Conservation (phyloP, 495 filamentous ascomycete species). For the Penicillium chermesinum region DNA sequence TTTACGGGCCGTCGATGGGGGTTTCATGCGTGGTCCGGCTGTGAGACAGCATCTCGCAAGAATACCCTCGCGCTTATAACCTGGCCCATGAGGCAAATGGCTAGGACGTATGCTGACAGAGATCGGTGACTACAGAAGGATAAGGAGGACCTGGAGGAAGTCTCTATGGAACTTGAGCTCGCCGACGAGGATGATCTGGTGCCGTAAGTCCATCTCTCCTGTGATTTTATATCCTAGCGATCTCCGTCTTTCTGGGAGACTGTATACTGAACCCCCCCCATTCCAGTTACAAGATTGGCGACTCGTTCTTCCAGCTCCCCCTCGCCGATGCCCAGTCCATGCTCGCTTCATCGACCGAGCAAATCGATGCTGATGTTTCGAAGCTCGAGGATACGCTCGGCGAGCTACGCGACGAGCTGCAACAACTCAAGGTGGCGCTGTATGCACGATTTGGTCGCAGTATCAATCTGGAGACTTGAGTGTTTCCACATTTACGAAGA, state of each 20-base stretch:
- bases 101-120: conserved; percentile 2
- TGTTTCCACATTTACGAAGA: no score
- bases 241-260: neutral
- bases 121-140: conserved; percentile 86
- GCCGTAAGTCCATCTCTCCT: conserved; percentile 53
- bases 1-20: no score
- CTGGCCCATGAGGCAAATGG: no score
- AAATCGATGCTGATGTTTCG: conserved; percentile 69
- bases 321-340: conserved; percentile 79
- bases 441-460: conserved; percentile 92
- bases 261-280: neutral
- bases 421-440: conserved; percentile 77
- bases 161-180: conserved; percentile 84
- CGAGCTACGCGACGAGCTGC: conserved; percentile 76
- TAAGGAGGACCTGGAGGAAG: conserved; percentile 93
- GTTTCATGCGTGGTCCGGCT: no score
- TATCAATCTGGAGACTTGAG: conserved; percentile 90
- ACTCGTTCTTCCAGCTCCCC: conserved; percentile 85
- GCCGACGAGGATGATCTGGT: conserved; percentile 92
- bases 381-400: conserved; percentile 70
- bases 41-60: no score
- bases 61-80: no score
- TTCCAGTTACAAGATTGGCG: conserved; percentile 88
- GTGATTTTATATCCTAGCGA: neutral
- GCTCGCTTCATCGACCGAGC: conserved; percentile 62